These are phyloP conservation scores for Priceomyces carsonii DNA, from an alignment of 805 yeast species.

Conservation along the genomic window DNA sequence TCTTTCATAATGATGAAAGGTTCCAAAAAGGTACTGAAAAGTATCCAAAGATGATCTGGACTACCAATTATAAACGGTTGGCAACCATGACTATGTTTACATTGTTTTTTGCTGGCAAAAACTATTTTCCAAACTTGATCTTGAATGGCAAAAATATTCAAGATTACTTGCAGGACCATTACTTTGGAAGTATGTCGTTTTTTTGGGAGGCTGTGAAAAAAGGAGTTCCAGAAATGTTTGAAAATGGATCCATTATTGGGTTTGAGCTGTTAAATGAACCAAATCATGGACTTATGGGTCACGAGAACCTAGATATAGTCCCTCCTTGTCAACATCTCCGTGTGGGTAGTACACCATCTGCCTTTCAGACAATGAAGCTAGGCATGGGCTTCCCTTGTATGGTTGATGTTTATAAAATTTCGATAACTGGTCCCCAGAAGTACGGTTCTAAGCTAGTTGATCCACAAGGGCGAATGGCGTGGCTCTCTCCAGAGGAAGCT, in stretches of 20 bases:
- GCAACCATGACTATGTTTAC: slow-evolving; percentile 85
- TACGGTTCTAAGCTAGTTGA: slow-evolving; percentile 57
- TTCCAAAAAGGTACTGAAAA: slow-evolving; percentile 37
- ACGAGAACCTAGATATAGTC: slow-evolving; percentile 49
- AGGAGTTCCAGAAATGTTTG: slow-evolving; percentile 33
- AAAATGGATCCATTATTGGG: slow-evolving; percentile 62
- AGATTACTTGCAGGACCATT: slow-evolving; percentile 69
- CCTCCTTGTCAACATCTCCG: slow-evolving; percentile 68
- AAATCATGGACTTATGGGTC: slow-evolving; percentile 70
- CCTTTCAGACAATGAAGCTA: slow-evolving; percentile 66
- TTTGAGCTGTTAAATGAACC: slow-evolving; percentile 89
- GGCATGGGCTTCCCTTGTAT: slow-evolving; percentile 76
- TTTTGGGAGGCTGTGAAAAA: slow-evolving; percentile 32
- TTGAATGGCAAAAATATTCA: slow-evolving; percentile 78
- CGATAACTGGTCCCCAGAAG: slow-evolving; percentile 76
- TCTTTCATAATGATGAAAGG: slow-evolving; percentile 59
- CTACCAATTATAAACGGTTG: slow-evolving; percentile 77
- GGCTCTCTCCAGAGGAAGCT: slow-evolving; percentile 57
- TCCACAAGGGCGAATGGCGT: slow-evolving; percentile 67
- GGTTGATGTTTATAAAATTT: slow-evolving; percentile 69
- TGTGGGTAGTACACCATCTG: slow-evolving; percentile 82
- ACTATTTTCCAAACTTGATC: slow-evolving; percentile 72
- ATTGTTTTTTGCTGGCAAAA: slow-evolving; percentile 75
- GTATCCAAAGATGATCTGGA: slow-evolving; percentile 90
- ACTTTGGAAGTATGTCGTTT: slow-evolving; percentile 49